These are phyloP conservation scores for Paraconiothyrium brasiliense DNA, from an alignment of 2,329 filamentous ascomycete species.

Conservation along the genomic window DNA sequence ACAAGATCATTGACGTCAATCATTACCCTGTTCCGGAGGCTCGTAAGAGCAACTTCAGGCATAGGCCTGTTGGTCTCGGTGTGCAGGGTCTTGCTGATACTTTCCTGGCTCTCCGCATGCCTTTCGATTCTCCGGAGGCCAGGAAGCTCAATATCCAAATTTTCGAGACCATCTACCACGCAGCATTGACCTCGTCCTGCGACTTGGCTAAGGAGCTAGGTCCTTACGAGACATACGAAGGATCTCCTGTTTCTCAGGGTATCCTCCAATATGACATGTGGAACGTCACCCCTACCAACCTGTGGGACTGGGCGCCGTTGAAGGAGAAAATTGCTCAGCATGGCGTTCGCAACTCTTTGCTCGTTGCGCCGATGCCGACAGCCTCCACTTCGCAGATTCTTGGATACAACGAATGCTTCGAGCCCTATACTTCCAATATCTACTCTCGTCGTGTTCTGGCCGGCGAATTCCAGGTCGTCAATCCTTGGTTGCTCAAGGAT, in stretches of 20 bases:
- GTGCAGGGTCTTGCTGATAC: constrained; percentile 98
- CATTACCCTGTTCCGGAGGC: constrained; percentile 97
- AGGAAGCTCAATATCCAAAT: constrained; percentile 96
- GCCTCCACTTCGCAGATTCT: constrained; percentile 97
- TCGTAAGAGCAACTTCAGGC: constrained; percentile 94
- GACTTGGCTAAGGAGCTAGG: constrained; percentile 86
- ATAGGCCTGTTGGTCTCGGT: constrained; percentile 94
- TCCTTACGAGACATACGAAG: constrained; percentile 88
- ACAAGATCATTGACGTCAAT: constrained; percentile 98
- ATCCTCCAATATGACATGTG: constrained; percentile 99
- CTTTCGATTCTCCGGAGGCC: constrained; percentile 95
- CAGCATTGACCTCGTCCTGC: constrained; percentile 86
- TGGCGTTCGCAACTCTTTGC: constrained; percentile 92
- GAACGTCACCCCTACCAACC: constrained; percentile 89
- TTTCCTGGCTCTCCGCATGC: constrained; percentile 95
- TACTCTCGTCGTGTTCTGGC: constrained; percentile 98
- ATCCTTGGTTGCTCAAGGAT: constrained; percentile 98
- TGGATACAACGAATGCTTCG: constrained; percentile 99
- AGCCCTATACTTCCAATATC: constrained; percentile 99
- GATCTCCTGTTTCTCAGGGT: constrained; percentile 92
- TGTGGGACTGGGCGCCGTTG: constrained; percentile 94
- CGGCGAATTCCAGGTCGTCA: constrained; percentile 99
- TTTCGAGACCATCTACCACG: constrained; percentile 99
- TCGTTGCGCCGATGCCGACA: constrained; percentile 97
- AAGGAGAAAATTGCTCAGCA: constrained; percentile 92